phyloP scores from a whole-genome alignment of 1,284 basidiomycete genomes.

The Tylopilus orsonianus region DNA sequence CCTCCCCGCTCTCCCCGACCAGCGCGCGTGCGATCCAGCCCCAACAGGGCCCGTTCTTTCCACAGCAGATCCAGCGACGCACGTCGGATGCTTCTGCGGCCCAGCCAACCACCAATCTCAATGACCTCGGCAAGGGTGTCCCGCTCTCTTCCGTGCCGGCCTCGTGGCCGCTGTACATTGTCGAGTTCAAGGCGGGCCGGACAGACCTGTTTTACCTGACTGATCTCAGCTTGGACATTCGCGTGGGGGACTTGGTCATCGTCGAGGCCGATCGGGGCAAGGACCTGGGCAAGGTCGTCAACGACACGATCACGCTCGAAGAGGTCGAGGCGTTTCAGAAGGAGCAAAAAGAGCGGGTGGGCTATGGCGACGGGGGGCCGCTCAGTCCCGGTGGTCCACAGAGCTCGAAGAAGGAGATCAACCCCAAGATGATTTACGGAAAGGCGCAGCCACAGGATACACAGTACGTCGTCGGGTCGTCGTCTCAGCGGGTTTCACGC shows the following conservation, averaged over 20 bases:
- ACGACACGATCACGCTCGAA: conserved; percentile 85
- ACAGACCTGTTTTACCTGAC: conserved; percentile 93
- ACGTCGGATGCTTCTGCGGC: conserved; percentile 55
- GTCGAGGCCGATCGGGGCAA: conserved; percentile 96
- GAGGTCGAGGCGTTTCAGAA: conserved; percentile 89
- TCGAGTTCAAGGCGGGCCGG: conserved; percentile 96
- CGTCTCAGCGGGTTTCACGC: not conserved
- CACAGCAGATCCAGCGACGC: conserved; percentile 45
- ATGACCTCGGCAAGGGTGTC: conserved; percentile 87
- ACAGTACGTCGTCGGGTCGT: conserved; percentile 54
- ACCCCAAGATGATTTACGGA: conserved; percentile 95
- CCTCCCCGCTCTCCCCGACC: conserved; percentile 49
- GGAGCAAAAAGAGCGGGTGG: conserved; percentile 42
- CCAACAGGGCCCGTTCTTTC: conserved; percentile 36
- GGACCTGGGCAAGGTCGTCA: conserved; percentile 88
- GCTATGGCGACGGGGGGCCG: conserved; percentile 46
- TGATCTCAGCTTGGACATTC: conserved; percentile 64
- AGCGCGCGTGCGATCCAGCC: conserved; percentile 42
- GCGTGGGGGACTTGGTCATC: conserved; percentile 88
- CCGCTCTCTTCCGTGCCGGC: conserved; percentile 81
- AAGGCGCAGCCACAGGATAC: conserved; percentile 86
- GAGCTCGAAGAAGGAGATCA: conserved; percentile 78
- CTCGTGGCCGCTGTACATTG: conserved; percentile 89
- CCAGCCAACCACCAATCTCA: conserved; percentile 30
- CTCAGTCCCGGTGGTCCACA: conserved; percentile 50